These are phyloP conservation scores for Roridomyces roridus DNA, from an alignment of 768 basidiomycete species.

Conservation along the genomic window DNA sequence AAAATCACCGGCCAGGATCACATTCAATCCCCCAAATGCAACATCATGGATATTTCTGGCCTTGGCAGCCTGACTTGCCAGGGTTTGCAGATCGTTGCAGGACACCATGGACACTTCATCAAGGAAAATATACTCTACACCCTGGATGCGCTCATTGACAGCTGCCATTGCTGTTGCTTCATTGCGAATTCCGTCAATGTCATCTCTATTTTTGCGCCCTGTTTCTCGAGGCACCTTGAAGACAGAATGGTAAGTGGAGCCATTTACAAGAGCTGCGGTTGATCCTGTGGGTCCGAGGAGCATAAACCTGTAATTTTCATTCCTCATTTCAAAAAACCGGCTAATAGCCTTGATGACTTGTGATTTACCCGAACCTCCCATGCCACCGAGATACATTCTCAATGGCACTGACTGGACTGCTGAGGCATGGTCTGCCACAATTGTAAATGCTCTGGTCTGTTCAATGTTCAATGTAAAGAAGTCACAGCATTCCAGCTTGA, in stretches of 20 bases:
- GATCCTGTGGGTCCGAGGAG: slow-evolving; percentile 40
- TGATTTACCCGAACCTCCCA: slow-evolving; percentile 39
- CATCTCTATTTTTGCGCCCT: background rate
- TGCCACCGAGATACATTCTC: slow-evolving; percentile 39
- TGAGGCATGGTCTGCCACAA: slow-evolving; percentile 31
- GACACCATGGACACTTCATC: slow-evolving; percentile 46
- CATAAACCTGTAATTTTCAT: slow-evolving; percentile 29
- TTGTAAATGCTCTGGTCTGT: slow-evolving; percentile 37
- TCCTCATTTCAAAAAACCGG: slow-evolving; percentile 28
- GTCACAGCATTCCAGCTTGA: background rate
- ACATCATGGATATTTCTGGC: slow-evolving; percentile 13
- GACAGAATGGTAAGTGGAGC: slow-evolving; percentile 43
- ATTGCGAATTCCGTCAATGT: background rate
- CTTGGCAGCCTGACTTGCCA: slow-evolving; percentile 27
- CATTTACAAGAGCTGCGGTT: slow-evolving; percentile 37
- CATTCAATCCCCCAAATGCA: slow-evolving; percentile 36
- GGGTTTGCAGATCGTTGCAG: slow-evolving; percentile 29
- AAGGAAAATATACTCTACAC: slow-evolving; percentile 39
- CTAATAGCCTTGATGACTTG: slow-evolving; percentile 33
- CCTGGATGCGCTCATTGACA: slow-evolving; percentile 3
- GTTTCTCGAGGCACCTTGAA: background rate
- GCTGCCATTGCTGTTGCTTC: background rate
- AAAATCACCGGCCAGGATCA: slow-evolving; percentile 42
- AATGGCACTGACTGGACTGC: slow-evolving; percentile 16
- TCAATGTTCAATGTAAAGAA: slow-evolving; percentile 34